A percentile compares a stretch with the other conserved stretches of the same genome.
Conservation (phyloP, 169 alveolate species). For the Cryptosporidium parvum region DNA sequence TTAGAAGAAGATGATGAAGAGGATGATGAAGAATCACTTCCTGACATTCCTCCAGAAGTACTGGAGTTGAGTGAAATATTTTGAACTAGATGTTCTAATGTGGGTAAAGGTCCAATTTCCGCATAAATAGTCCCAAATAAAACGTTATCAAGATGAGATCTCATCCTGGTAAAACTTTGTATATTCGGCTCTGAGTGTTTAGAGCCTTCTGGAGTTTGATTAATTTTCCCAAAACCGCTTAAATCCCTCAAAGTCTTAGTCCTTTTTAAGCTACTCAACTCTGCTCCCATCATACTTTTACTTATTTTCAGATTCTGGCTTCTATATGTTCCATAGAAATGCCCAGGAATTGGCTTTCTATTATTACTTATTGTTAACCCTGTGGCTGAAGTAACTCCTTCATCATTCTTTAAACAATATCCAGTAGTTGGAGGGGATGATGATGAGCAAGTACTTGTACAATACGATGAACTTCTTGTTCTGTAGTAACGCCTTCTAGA, state of each 20-base stretch:
- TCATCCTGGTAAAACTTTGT: slow-evolving; percentile 18
- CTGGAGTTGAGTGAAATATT: neutral
- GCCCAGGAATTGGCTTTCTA: neutral
- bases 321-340: slow-evolving; percentile 59
- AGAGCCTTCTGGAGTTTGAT: neutral
- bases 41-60: neutral
- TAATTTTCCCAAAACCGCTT: neutral
- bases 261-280: neutral
- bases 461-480: neutral
- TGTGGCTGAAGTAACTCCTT: neutral
- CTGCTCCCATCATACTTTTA: slow-evolving; percentile 22
- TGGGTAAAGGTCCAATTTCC: slow-evolving; percentile 53
- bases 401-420: neutral
- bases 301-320: slow-evolving; percentile 32
- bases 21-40: neutral
- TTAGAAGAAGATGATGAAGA: neutral
- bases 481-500: neutral
- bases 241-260: neutral
- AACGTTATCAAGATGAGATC: slow-evolving; percentile 65
- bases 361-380: neutral
- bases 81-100: neutral
- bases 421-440: neutral
- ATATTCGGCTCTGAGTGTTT: neutral
- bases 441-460: neutral
- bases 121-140: slow-evolving; percentile 57